Base-by-base conservation (phyloP, 2,329 filamentous ascomycete genomes). In the Aspergillus tanneri region DNA sequence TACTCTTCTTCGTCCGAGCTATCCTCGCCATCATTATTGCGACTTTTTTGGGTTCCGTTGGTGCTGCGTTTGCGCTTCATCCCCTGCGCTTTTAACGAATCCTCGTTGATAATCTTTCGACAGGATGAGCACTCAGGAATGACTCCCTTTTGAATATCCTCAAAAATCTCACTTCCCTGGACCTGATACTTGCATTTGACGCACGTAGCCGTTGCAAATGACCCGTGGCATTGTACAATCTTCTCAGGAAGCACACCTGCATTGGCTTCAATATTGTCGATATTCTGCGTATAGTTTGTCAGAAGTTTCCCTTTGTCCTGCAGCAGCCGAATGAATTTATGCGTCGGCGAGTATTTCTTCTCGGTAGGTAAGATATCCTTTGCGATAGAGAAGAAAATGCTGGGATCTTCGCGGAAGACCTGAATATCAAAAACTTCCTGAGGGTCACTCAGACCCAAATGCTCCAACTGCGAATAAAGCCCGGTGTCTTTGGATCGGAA, bases 281-380 rank as follows among this genome's bases (percentile, higher is more conserved):
- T 97, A 69, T 99, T 99, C 68, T 99, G 93, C 0, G 93, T 95
- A 74, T 96, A 99, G 72, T 97, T 96, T 34, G 91, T 97, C 50
- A 96, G 81, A 5, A 99, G 81, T 69, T 96, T 96, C 56, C 82
- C 84, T 68, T 90, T 87, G 58, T 92, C 81, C 69, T 99, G 88
- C 27, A 99, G 80, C 60, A 96, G 79, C 25, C 85, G 83, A 63
- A 99, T 95, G 73, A 99, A 99, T 44, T 87, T 85, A 75, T 99
- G 93, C 0, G 93, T 97, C 0, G 92, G 91, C 1, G 92, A 90
- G 75, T 84, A 95, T 60, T 84, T 84, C 57, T 88, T 84, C 11
- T 86, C 84, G 18, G 83, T 82, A 9, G 92, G 90, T 23, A 97
- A 75, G 55, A 97, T 96, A 66, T 95, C 90, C 66, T 89, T 89